Evolutionary conservation across 1,284 basidiomycete species (phyloP), one percentile per base, ranked within the genome.

Genomic region (Apiotrichum gamsii): DNA sequence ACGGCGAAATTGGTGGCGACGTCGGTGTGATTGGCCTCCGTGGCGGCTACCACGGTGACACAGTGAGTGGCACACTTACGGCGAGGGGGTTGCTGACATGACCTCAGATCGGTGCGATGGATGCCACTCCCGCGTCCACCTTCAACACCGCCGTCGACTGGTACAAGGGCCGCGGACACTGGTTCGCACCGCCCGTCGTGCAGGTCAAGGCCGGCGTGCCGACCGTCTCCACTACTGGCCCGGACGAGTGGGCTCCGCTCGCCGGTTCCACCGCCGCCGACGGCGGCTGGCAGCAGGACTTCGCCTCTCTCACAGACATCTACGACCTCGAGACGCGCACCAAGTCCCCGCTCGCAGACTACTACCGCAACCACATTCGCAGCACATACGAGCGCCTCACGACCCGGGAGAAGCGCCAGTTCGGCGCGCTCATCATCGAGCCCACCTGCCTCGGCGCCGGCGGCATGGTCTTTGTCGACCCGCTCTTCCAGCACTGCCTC

Each of bases 11-110:
- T 30, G 61, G 65, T 16, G 56, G 58, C 53, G 74, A 80, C 29
- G 75, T 94, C 14, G 87, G 88, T 15, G 80, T 98, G 0, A 70
- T 98, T 3, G 94, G 94, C 0, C 65, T 97, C 34, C 85, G 84
- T 56, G 94, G 94, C 2, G 90, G 90, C 62, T 98, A 98, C 72
- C 94, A 98, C 62, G 94, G 94, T 6, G 94, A 98, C 70, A 97
- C 94, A 0, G 69, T 69, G 39, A 58, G 68, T 58, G n/a, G n/a
- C n/a, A n/a, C n/a, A n/a, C n/a, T n/a, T n/a, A n/a, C n/a, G n/a
- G n/a, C n/a, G n/a, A n/a, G n/a, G n/a, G n/a, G n/a, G n/a, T n/a
- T n/a, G n/a, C n/a, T n/a, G n/a, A 15, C 9, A 32, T 41, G 18
- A 23, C 39, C 13, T 1, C 31, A 70, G 16, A 95, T 97, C 58